A percentile compares a stretch with the other conserved stretches of the same genome.
Evolutionary conservation across 257 asterid species (phyloP).

Genomic region (Cinchona pubescens): DNA sequence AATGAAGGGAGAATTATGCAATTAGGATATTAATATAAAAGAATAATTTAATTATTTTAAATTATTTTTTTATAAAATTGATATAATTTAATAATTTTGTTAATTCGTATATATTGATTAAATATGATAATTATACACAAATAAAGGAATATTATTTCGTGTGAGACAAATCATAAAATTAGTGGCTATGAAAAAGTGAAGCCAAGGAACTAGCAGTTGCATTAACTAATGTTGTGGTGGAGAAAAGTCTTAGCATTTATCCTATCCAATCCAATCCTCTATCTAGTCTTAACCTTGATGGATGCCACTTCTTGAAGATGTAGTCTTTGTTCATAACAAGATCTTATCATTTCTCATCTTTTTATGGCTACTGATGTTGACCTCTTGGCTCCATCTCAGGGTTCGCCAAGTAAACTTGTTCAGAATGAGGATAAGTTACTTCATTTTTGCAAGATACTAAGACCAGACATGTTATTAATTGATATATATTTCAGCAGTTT

Average conservation of each 20-base stretch:
- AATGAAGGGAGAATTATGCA: no score
- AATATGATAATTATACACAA: no score
- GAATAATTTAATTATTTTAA: no score
- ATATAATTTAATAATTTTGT: no score
- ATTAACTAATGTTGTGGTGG: neutral
- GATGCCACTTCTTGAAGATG: neutral
- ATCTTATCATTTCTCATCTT: neutral
- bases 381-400: neutral
- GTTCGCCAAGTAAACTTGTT: no score
- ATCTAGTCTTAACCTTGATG: neutral
- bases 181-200: neutral
- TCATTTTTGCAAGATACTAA: no score
- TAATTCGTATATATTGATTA: no score
- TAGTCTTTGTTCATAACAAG: neutral
- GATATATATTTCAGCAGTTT: no score
- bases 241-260: neutral
- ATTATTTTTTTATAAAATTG: no score
- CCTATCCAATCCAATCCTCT: constrained; percentile 12
- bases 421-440: no score
- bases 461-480: no score
- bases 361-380: constrained; percentile 9
- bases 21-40: no score
- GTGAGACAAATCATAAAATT: neutral
- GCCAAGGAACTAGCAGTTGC: neutral
- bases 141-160: neutral